These are phyloP conservation scores for Chlamydomonas eustigma DNA, from an alignment of 139 green algal genomes.

Conservation along the genomic window DNA sequence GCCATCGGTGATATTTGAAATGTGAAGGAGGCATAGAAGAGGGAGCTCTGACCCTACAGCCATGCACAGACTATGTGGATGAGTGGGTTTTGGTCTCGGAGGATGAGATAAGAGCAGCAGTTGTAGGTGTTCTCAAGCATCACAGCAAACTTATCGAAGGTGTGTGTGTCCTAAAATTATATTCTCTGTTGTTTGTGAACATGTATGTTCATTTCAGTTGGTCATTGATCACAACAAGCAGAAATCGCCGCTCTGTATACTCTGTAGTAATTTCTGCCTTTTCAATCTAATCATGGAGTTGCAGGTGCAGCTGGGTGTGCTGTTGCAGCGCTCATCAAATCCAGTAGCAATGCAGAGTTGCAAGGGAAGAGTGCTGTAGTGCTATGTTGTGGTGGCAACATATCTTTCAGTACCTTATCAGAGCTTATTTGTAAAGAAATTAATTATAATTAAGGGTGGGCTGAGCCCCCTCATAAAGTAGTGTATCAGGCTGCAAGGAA, in stretches of 20 bases:
- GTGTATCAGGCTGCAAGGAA: too few species aligned
- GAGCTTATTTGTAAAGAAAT: too few species aligned
- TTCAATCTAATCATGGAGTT: neutral
- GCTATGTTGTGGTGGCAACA: conserved; percentile 59
- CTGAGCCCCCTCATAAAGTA: too few species aligned
- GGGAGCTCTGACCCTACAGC: conserved; percentile 42
- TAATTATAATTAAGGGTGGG: too few species aligned
- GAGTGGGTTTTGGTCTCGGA: conserved; percentile 48
- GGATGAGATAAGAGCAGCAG: conserved; percentile 54
- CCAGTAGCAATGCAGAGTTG: conserved; percentile 6
- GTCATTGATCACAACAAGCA: too few species aligned
- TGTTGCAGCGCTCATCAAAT: conserved; percentile 44
- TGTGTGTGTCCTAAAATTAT: neutral
- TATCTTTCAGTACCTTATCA: conserved; percentile 29
- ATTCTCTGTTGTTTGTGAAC: neutral
- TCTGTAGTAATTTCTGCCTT: neutral
- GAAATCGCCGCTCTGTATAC: too few species aligned
- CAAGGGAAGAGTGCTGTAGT: conserved; percentile 36
- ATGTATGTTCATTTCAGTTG: too few species aligned
- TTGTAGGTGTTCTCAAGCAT: conserved; percentile 39
- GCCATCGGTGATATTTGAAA: too few species aligned
- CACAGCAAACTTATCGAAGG: conserved; percentile 54
- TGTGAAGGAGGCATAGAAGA: conserved; percentile 57
- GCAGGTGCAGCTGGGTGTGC: conserved; percentile 49
- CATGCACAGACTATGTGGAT: conserved; percentile 51